These are phyloP conservation scores for Pittosporum tobira DNA, from an alignment of 129 eudicot species.

Conservation along the genomic window DNA sequence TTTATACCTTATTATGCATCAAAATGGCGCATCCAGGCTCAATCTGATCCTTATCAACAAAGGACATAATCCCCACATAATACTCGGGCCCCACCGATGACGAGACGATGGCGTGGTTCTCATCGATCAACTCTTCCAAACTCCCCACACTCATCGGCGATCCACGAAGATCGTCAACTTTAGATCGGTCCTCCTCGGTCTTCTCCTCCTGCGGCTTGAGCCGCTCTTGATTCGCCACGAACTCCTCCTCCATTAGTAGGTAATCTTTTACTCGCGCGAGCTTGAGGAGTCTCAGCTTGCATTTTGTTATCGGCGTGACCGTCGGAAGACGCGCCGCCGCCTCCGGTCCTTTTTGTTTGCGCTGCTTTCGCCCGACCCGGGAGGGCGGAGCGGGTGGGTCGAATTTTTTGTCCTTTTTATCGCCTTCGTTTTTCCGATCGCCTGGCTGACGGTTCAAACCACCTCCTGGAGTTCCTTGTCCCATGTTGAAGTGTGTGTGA, in stretches of 20 bases:
- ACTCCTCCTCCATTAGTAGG: too few species aligned
- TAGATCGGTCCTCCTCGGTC: too few species aligned
- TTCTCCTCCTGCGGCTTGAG: too few species aligned
- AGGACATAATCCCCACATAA: too few species aligned
- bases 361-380: slow-evolving; percentile 18
- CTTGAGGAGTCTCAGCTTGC: slow-evolving; percentile 13
- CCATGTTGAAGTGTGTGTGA: too few species aligned
- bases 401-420: slow-evolving; percentile 19
- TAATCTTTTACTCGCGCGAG: slow-evolving; percentile 14
- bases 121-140: slow-evolving; percentile 20
- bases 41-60: slow-evolving; percentile 20
- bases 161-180: slow-evolving; percentile 17
- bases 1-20: too few species aligned
- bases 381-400: slow-evolving; percentile 14
- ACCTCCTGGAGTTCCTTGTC: slow-evolving; percentile 10
- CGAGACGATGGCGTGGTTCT: slow-evolving; percentile 14
- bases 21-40: too few species aligned
- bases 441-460: slow-evolving; percentile 7
- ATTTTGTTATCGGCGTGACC: slow-evolving; percentile 10
- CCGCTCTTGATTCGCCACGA: too few species aligned
- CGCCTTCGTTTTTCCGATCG: slow-evolving; percentile 1
- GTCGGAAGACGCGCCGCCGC: slow-evolving; percentile 11
- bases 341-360: too few species aligned
- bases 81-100: too few species aligned
- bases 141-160: slow-evolving; percentile 20